Evolutionary conservation across 805 yeast genomes (phyloP).

Genomic region (Isabelozyma rhagii): DNA sequence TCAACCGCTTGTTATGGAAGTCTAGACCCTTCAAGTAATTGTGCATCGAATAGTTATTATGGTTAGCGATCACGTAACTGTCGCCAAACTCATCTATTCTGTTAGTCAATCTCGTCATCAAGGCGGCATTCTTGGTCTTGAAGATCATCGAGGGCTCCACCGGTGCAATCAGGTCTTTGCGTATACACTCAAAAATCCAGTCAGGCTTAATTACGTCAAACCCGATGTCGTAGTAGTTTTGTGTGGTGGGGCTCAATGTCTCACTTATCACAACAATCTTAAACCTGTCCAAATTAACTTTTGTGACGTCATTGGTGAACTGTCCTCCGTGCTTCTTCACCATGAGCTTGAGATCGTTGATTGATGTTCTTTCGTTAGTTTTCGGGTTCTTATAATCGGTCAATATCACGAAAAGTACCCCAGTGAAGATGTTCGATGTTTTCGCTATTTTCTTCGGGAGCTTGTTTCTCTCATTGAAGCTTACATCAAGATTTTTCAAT

Average conservation of each 20-base stretch:
- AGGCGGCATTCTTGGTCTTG: conserved; percentile 26
- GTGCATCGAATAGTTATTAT: conserved; percentile 5
- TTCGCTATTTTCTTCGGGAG: conserved; percentile 37
- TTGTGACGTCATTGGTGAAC: conserved; percentile 19
- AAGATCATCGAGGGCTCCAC: conserved; percentile 63
- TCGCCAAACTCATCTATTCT: conserved; percentile 63
- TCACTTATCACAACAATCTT: conserved; percentile 22
- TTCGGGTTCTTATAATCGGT: conserved; percentile 42
- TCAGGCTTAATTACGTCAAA: conserved; percentile 61
- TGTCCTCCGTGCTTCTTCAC: conserved; percentile 52
- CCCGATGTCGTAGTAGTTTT: conserved; percentile 32
- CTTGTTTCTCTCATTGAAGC: conserved; percentile 12
- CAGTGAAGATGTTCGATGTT: not conserved
- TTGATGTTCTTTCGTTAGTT: conserved; percentile 19
- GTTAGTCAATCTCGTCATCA: conserved; percentile 16
- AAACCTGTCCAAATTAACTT: conserved; percentile 5
- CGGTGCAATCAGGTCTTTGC: conserved; percentile 36
- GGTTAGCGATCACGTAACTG: conserved; percentile 44
- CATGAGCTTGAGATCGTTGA: conserved; percentile 32
- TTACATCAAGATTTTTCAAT: conserved; percentile 7
- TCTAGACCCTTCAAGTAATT: conserved; percentile 8
- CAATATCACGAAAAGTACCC: conserved; percentile 45
- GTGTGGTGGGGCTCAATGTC: conserved; percentile 22
- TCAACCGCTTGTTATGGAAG: conserved; percentile 10
- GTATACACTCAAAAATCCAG: conserved; percentile 73